A percentile compares a stretch with the other conserved stretches of the same genome.
These are phyloP conservation scores for Fusarium cicatricum DNA, from an alignment of 2,329 filamentous ascomycete genomes.

Conservation along the genomic window DNA sequence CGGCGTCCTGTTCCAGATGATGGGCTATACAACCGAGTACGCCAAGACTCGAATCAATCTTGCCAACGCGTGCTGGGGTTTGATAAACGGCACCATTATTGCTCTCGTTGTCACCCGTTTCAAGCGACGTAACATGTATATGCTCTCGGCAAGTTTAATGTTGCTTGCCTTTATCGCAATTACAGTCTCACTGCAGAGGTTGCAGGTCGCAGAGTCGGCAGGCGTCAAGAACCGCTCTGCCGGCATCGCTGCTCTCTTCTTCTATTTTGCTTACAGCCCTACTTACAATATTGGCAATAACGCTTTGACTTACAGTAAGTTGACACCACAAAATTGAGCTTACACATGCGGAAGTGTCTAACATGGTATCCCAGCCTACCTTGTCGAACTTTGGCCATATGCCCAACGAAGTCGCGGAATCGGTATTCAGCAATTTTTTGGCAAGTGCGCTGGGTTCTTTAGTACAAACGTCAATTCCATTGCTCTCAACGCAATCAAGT, in stretches of 20 bases:
- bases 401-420: conserved; percentile 65
- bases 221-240: conserved; percentile 13
- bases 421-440: conserved; percentile 64
- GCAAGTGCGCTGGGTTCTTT: conserved; percentile 52
- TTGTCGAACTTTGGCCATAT: conserved; percentile 68
- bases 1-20: conserved; percentile 51
- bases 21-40: conserved; percentile 51
- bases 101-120: conserved; percentile 57
- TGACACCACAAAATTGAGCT: not conserved
- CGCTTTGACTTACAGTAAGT: conserved; percentile 37
- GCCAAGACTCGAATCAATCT: conserved; percentile 58
- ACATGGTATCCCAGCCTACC: conserved; percentile 48
- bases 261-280: conserved; percentile 27
- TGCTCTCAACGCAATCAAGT: conserved; percentile 49
- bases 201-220: conserved; percentile 45
- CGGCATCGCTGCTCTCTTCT: conserved; percentile 27
- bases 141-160: conserved; percentile 59
- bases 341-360: not conserved
- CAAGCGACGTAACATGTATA: conserved; percentile 58
- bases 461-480: conserved; percentile 56
- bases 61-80: conserved; percentile 54
- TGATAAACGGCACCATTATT: conserved; percentile 52
- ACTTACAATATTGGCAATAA: conserved; percentile 37
- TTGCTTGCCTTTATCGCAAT: conserved; percentile 61
- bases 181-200: conserved; percentile 57